These are phyloP conservation scores for Voacanga thouarsii DNA, from an alignment of 257 asterid species.

Conservation along the genomic window DNA sequence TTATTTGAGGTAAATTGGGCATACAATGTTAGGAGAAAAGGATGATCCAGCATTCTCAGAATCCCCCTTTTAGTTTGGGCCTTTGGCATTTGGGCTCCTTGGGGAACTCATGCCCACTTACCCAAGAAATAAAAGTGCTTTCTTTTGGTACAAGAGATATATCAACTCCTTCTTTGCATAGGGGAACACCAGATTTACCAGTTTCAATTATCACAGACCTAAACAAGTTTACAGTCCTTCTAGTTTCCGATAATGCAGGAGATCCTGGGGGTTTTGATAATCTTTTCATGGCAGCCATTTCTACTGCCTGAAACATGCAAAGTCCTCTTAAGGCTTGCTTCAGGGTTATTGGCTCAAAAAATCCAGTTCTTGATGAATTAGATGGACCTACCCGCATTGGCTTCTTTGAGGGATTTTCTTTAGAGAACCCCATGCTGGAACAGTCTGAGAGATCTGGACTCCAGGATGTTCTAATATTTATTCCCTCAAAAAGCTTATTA, in stretches of 20 bases:
- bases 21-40: slow-evolving; percentile 89
- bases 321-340: slow-evolving; percentile 92
- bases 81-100: slow-evolving; percentile 52
- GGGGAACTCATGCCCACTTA: slow-evolving; percentile 19
- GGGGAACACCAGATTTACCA: slow-evolving; percentile 37
- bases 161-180: slow-evolving; percentile 25
- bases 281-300: slow-evolving; percentile 77
- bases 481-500: slow-evolving; percentile 47
- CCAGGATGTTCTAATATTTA: slow-evolving; percentile 36
- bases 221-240: slow-evolving; percentile 36
- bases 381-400: slow-evolving; percentile 63
- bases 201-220: slow-evolving; percentile 47
- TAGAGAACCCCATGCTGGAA: slow-evolving; percentile 18
- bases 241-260: slow-evolving; percentile 66
- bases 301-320: slow-evolving; percentile 95
- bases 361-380: slow-evolving; percentile 69
- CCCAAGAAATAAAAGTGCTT: slow-evolving; percentile 43
- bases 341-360: slow-evolving; percentile 76
- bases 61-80: slow-evolving; percentile 92
- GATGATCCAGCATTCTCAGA: slow-evolving; percentile 84
- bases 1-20: slow-evolving; percentile 88
- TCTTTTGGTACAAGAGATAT: slow-evolving; percentile 42
- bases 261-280: slow-evolving; percentile 62
- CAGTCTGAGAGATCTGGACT: slow-evolving; percentile 48
- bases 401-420: slow-evolving; percentile 54